Evolutionary conservation across 345 rosid species (phyloP).

Genomic region (thale cress (Arabidopsis thaliana)): DNA sequence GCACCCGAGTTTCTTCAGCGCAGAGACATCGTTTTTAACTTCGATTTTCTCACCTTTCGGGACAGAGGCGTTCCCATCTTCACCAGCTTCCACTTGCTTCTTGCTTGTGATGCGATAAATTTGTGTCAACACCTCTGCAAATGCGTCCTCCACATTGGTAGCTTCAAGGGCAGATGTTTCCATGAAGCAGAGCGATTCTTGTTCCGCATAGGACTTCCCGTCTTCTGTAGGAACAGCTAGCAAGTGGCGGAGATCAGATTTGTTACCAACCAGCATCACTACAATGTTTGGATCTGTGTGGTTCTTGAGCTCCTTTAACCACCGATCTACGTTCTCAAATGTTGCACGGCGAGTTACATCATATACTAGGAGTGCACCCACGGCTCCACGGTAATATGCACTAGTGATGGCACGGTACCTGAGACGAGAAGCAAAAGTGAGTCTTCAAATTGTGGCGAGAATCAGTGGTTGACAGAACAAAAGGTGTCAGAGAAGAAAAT

Average conservation of each 20-base stretch:
- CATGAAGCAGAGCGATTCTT: conserved; percentile 64
- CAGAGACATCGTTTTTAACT: conserved; percentile 66
- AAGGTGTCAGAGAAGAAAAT: neutral
- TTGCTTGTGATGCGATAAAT: conserved; percentile 62
- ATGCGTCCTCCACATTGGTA: conserved; percentile 64
- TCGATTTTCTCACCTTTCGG: conserved; percentile 67
- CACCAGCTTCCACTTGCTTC: conserved; percentile 63
- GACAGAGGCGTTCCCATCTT: conserved; percentile 47
- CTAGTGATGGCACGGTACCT: conserved; percentile 80
- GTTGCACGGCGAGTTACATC: conserved; percentile 73
- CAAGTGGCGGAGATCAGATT: conserved; percentile 71
- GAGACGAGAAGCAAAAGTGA: conserved; percentile 10
- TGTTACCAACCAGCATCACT: conserved; percentile 76
- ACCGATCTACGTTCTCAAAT: conserved; percentile 70
- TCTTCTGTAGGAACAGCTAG: conserved; percentile 70
- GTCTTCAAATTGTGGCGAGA: conserved; percentile 14
- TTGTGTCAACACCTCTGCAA: conserved; percentile 70
- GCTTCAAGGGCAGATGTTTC: conserved; percentile 77
- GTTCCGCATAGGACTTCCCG: conserved; percentile 65
- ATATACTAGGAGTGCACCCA: conserved; percentile 71
- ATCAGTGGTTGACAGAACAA: neutral
- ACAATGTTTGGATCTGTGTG: conserved; percentile 75
- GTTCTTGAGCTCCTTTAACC: conserved; percentile 69
- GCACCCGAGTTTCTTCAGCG: conserved; percentile 68
- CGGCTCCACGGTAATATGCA: conserved; percentile 79